Evolutionary conservation across 805 yeast species (phyloP).

Genomic region (Candida germanica): DNA sequence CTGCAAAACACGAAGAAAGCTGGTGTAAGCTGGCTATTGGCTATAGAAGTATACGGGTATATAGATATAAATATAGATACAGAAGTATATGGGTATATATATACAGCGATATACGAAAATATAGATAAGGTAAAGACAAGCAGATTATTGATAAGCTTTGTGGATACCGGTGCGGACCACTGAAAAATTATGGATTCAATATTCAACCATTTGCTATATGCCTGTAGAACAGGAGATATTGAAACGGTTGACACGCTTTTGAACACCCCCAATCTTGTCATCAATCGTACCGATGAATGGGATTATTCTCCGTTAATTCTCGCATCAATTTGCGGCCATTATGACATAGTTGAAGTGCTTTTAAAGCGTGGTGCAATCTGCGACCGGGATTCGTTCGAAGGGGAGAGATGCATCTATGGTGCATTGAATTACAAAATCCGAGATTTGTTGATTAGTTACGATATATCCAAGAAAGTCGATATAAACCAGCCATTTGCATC

Average conservation of each 20-base stretch:
- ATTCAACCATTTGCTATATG: slow-evolving; percentile 25
- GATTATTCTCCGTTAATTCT: slow-evolving; percentile 73
- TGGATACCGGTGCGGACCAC: neutral
- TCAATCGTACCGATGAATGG: slow-evolving; percentile 62
- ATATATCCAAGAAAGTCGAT: slow-evolving; percentile 68
- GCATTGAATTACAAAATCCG: slow-evolving; percentile 69
- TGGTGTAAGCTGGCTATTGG: too few relatives aligned
- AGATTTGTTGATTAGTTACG: slow-evolving; percentile 53
- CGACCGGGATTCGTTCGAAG: slow-evolving; percentile 79
- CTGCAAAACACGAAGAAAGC: too few relatives aligned
- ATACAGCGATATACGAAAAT: too few relatives aligned
- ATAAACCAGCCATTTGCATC: slow-evolving; percentile 68
- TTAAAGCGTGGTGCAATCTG: slow-evolving; percentile 68
- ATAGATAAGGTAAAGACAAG: too few relatives aligned
- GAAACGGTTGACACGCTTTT: slow-evolving; percentile 60
- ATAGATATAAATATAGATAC: too few relatives aligned
- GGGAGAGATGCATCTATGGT: slow-evolving; percentile 73
- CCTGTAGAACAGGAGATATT: slow-evolving; percentile 68
- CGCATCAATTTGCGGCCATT: slow-evolving; percentile 76
- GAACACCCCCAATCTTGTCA: slow-evolving; percentile 35
- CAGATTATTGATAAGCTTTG: too few relatives aligned
- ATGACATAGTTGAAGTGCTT: slow-evolving; percentile 55
- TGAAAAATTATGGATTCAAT: neutral
- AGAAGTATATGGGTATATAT: too few relatives aligned
- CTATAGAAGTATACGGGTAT: too few relatives aligned